These are phyloP conservation scores for Tricladium varicosporioides DNA, from an alignment of 2,329 filamentous ascomycete species.

Conservation along the genomic window DNA sequence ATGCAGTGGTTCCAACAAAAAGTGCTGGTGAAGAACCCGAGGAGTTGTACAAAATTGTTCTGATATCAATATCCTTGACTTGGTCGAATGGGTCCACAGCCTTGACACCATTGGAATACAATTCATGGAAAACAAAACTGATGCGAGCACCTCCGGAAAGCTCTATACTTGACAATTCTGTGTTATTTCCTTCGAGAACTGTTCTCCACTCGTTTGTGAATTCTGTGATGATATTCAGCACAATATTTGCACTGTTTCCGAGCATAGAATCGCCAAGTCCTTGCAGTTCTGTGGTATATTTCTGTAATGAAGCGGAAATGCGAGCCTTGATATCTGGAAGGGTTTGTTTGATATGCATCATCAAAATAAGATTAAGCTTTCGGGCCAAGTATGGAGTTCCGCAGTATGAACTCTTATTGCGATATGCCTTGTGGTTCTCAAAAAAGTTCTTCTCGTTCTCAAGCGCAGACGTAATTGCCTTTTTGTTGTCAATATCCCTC, in stretches of 20 bases:
- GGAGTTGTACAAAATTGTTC: slow-evolving; percentile 96
- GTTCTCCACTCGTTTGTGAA: slow-evolving; percentile 98
- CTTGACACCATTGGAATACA: slow-evolving; percentile 97
- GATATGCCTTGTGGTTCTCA: slow-evolving; percentile 96
- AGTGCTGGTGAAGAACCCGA: slow-evolving; percentile 96
- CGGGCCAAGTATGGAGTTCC: slow-evolving; percentile 95
- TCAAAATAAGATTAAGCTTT: slow-evolving; percentile 96
- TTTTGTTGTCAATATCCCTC: slow-evolving; percentile 97
- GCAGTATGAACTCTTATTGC: slow-evolving; percentile 98
- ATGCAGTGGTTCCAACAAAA: slow-evolving; percentile 97
- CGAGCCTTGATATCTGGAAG: slow-evolving; percentile 97
- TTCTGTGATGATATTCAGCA: slow-evolving; percentile 98
- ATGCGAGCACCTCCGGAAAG: slow-evolving; percentile 96
- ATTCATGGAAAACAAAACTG: slow-evolving; percentile 98
- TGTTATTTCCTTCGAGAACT: slow-evolving; percentile 93
- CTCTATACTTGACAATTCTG: slow-evolving; percentile 90
- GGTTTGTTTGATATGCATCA: slow-evolving; percentile 99
- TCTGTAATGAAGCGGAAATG: slow-evolving; percentile 89
- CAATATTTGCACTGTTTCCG: slow-evolving; percentile 92
- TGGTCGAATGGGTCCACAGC: slow-evolving; percentile 96
- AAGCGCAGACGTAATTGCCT: slow-evolving; percentile 84
- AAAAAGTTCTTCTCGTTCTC: slow-evolving; percentile 97
- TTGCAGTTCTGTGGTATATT: slow-evolving; percentile 80
- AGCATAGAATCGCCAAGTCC: slow-evolving; percentile 90
- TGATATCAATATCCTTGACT: slow-evolving; percentile 96